phyloP scores from a whole-genome alignment of 768 basidiomycete species.

The Ramaria sp. region DNA sequence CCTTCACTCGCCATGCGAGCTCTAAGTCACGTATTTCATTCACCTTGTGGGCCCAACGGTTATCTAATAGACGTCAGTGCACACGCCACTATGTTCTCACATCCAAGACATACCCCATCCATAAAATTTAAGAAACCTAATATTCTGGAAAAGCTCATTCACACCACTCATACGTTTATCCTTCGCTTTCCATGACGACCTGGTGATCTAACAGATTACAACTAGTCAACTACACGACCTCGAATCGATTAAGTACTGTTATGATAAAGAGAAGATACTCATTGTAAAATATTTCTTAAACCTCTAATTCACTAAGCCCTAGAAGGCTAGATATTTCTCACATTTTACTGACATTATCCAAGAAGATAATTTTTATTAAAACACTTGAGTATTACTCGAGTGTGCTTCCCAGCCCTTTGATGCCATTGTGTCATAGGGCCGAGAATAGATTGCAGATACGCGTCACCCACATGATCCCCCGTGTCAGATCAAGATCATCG shows the following conservation, averaged over 20 bases:
- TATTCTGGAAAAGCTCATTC: conserved; percentile 68
- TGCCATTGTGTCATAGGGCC: no score
- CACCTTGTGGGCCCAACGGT: conserved; percentile 48
- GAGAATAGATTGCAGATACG: no score
- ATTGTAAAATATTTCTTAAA: no score
- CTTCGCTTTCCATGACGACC: conserved; percentile 48
- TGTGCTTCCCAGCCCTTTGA: no score
- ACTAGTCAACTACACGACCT: conserved; percentile 3
- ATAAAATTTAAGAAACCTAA: conserved; percentile 65
- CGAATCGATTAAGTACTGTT: not conserved
- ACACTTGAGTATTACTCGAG: no score
- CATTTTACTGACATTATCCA: no score
- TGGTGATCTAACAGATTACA: conserved; percentile 33
- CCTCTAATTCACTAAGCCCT: no score
- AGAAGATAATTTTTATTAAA: no score
- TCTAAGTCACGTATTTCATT: conserved; percentile 48
- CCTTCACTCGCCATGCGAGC: conserved; percentile 55
- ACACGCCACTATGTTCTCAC: not conserved
- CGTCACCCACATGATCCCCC: no score
- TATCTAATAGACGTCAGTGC: conserved; percentile 27
- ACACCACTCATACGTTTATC: conserved; percentile 62
- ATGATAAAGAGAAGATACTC: no score
- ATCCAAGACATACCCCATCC: conserved; percentile 51
- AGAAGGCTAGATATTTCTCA: no score
- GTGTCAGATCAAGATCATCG: no score